Conservation (phyloP, 768 basidiomycete species). For the Xanthoconium stramineum region DNA sequence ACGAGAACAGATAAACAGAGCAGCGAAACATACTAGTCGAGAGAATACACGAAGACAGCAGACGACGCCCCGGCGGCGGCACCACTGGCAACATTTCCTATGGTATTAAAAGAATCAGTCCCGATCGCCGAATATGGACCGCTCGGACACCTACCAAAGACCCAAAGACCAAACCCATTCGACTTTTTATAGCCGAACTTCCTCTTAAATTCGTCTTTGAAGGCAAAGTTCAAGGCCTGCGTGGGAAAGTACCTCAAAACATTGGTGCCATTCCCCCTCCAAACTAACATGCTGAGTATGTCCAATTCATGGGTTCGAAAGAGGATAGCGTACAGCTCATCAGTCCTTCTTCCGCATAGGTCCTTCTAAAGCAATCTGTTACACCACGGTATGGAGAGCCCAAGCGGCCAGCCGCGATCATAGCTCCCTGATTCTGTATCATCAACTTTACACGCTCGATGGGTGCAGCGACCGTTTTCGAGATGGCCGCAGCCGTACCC, state of each 20-base stretch:
- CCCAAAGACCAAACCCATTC: constrained; percentile 37
- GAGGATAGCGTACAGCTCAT: constrained; percentile 30
- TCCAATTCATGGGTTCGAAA: neutral
- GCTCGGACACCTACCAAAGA: constrained; percentile 25
- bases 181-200: constrained; percentile 36
- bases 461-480: constrained; percentile 39
- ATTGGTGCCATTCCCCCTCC: constrained; percentile 45
- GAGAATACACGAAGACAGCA: constrained; percentile 43
- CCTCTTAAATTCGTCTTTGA: constrained; percentile 43
- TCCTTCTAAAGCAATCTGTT: constrained; percentile 34
- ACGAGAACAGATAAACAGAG: neutral
- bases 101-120: neutral
- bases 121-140: neutral
- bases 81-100: constrained; percentile 42
- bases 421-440: constrained; percentile 40
- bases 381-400: constrained; percentile 36
- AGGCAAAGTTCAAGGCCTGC: constrained; percentile 46
- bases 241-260: constrained; percentile 46
- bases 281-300: constrained; percentile 28
- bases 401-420: constrained; percentile 36
- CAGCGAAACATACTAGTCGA: constrained; percentile 36
- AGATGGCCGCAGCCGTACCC: constrained; percentile 34
- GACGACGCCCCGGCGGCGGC: constrained; percentile 43
- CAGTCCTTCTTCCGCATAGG: constrained; percentile 36
- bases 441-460: constrained; percentile 41